phyloP scores from a whole-genome alignment of 1,139 yeast genomes.

The Pichia sp. region DNA sequence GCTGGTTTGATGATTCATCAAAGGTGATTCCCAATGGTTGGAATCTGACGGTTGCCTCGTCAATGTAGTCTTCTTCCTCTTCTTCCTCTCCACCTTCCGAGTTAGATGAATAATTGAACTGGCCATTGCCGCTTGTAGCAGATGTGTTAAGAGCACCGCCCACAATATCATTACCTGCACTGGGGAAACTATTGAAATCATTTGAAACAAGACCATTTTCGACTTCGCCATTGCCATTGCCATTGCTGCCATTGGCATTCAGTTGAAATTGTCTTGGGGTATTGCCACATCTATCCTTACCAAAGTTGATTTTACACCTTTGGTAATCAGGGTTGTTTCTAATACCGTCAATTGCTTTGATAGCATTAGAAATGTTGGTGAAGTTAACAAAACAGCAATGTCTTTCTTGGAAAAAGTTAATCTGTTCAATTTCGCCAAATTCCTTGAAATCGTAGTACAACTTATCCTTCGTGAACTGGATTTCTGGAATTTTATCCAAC shows the following conservation, averaged over 20 bases:
- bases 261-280: slow-evolving; percentile 47
- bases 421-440: slow-evolving; percentile 80
- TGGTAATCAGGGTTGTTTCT: slow-evolving; percentile 52
- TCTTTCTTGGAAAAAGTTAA: slow-evolving; percentile 67
- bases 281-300: slow-evolving; percentile 83
- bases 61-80: slow-evolving; percentile 17
- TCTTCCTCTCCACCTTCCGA: slow-evolving; percentile 12
- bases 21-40: slow-evolving; percentile 22
- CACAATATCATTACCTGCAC: background rate
- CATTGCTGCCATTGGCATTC: slow-evolving; percentile 1
- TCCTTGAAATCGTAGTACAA: slow-evolving; percentile 60
- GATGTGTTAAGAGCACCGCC: background rate
- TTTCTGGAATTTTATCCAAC: slow-evolving; percentile 34
- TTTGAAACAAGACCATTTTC: background rate
- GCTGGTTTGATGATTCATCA: slow-evolving; percentile 3
- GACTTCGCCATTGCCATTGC: slow-evolving; percentile 1
- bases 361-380: slow-evolving; percentile 70
- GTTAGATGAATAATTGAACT: background rate
- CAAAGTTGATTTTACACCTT: slow-evolving; percentile 62
- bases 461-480: slow-evolving; percentile 43
- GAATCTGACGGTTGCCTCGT: slow-evolving; percentile 17
- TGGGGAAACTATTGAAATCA: slow-evolving; percentile 2
- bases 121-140: background rate
- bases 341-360: slow-evolving; percentile 70
- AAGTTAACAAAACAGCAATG: slow-evolving; percentile 80